A percentile compares a stretch with the other conserved stretches of the same genome.
phyloP scores from a whole-genome alignment of 768 basidiomycete species.

The Russula abietina region DNA sequence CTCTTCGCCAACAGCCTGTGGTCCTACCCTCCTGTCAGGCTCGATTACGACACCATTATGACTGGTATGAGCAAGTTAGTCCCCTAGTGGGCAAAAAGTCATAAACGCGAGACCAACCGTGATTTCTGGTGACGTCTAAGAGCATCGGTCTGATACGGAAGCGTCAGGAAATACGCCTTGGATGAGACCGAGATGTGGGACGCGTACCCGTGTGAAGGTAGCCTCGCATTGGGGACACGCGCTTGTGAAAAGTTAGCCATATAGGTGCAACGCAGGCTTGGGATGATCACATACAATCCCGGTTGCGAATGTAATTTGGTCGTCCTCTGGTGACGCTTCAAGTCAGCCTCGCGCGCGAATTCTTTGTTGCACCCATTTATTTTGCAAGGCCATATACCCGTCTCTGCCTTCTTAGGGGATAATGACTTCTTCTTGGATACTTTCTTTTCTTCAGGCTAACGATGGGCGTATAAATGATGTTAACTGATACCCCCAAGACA shows the following conservation, averaged over 20 bases:
- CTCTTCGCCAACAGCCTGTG: slow-evolving; percentile 26
- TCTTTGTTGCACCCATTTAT: slow-evolving; percentile 78
- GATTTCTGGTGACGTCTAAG: slow-evolving; percentile 76
- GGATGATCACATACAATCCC: slow-evolving; percentile 47
- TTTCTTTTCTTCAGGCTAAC: slow-evolving; percentile 40
- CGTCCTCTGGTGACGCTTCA: slow-evolving; percentile 76
- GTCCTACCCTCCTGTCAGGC: slow-evolving; percentile 32
- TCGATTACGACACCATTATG: slow-evolving; percentile 67
- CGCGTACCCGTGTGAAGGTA: slow-evolving; percentile 67
- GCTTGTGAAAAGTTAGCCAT: slow-evolving; percentile 34
- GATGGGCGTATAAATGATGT: slow-evolving; percentile 20
- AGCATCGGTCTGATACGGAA: slow-evolving; percentile 58
- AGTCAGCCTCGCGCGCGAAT: slow-evolving; percentile 76
- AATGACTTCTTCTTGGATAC: slow-evolving; percentile 38
- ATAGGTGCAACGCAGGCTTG: slow-evolving; percentile 28
- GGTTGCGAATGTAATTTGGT: slow-evolving; percentile 72
- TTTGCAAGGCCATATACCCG: slow-evolving; percentile 70
- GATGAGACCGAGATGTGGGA: background rate
- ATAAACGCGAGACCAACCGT: slow-evolving; percentile 41
- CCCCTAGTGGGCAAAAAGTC: no score
- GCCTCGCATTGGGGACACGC: slow-evolving; percentile 77
- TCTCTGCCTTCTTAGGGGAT: slow-evolving; percentile 40
- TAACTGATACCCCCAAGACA: slow-evolving; percentile 11
- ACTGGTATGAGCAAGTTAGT: slow-evolving; percentile 31
- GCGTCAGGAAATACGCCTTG: slow-evolving; percentile 1